Evolutionary conservation across 305 asterid species (phyloP), one percentile per base, ranked within the genome.

Genomic region (Fraxinus baroniana): DNA sequence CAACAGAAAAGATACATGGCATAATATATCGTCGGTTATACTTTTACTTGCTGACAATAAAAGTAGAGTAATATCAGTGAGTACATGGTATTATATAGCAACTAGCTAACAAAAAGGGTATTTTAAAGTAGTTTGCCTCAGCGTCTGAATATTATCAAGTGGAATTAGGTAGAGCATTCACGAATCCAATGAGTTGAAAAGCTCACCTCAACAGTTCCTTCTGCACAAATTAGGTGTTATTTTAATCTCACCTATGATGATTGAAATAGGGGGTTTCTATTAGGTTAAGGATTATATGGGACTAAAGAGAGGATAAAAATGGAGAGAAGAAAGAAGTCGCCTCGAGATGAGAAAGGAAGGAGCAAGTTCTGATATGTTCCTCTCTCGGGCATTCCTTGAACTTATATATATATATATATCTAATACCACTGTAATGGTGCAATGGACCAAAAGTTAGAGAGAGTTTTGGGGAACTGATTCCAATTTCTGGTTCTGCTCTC

Each of bases 191-290:
- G 35, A 66, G 73, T 3, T 66, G 73, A 7, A 66, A 22, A 66
- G 73, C 73, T 66, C 73, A 66, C 73, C 33, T 66, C 73, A 60
- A 60, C 70, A 60, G 70, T 60, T 60, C 70, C 70, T 60, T 60
- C 70, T 2, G 70, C 30, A 60, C 70, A 60, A 20, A 66, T 66
- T 26, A 66, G n/a, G 74, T 66, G 12, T 66, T 66, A 26, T 66
- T 26, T 66, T 66, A 26, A 66, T 66, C 74, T 66, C 74, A 66
- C 74, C 36, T 66, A 26, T 26, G 36, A 24, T 66, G 74, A 26
- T 26, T 22, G 36, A 24, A 66, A 26, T 66, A 8, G 74, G 9
- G 35, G 35, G 74, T 66, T 26, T 66, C 74, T 10, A 66, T 24
- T 66, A 26, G 74, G 18, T 66, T 9, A 66, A 66, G 74, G 74